These are phyloP conservation scores for Pelargonium fulgidum DNA, from an alignment of 441 rosid genomes.

Conservation along the genomic window DNA sequence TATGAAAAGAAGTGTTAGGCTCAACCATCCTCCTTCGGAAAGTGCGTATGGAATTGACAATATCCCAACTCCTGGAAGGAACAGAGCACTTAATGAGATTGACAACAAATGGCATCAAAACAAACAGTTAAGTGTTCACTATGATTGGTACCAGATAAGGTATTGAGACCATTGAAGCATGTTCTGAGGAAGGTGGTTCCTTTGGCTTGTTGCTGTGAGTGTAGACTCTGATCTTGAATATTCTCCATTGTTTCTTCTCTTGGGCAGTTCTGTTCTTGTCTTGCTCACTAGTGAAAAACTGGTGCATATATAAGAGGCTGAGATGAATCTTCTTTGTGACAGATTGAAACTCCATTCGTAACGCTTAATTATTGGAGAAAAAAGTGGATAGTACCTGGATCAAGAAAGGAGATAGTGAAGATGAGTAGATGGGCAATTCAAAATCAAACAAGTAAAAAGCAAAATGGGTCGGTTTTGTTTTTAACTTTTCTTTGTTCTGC, in stretches of 20 bases:
- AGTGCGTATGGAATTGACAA: constrained; percentile 62
- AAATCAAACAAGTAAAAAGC: neutral
- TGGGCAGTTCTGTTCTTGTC: neutral
- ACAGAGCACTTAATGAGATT: no score
- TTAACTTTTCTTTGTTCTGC: no score
- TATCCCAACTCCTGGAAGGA: constrained; percentile 51
- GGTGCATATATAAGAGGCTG: neutral
- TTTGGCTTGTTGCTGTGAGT: constrained; percentile 16
- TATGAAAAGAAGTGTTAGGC: constrained; percentile 41
- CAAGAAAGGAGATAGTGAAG: neutral
- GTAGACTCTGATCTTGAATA: constrained; percentile 31
- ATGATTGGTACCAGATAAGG: constrained; percentile 39
- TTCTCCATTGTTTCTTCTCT: constrained; percentile 27
- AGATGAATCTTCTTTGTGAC: neutral
- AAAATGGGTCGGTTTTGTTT: no score
- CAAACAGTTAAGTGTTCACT: neutral
- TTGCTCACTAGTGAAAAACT: neutral
- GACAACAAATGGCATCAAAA: no score
- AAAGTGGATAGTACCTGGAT: neutral
- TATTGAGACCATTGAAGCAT: constrained; percentile 61
- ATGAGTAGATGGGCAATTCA: neutral
- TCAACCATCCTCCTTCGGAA: constrained; percentile 60
- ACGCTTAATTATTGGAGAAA: no score
- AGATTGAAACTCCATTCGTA: neutral
- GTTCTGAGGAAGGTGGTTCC: constrained; percentile 55